phyloP scores from a whole-genome alignment of 805 yeast genomes.

The Candida ponderosae region DNA sequence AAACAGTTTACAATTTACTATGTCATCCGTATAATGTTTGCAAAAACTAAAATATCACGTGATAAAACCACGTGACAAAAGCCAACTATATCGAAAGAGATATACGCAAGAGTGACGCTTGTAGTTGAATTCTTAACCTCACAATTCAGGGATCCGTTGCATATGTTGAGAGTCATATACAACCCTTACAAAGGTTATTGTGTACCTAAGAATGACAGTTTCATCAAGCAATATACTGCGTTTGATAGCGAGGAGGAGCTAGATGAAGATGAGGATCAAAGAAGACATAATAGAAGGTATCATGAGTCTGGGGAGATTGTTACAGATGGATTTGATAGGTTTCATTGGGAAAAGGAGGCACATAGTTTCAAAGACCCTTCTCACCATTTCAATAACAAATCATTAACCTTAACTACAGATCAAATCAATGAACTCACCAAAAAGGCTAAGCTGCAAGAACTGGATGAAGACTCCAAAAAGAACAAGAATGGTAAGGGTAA shows the following conservation, averaged over 20 bases:
- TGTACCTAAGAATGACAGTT: slow-evolving; percentile 4
- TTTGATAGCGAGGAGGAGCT: too few species aligned
- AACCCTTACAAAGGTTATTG: slow-evolving; percentile 14
- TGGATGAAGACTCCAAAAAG: not conserved
- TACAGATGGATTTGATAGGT: slow-evolving; percentile 35
- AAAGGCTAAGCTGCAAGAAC: not conserved
- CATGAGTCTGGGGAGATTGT: not conserved
- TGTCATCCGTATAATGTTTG: too few species aligned
- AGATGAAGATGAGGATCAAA: too few species aligned
- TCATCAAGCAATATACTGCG: too few species aligned
- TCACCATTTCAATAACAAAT: slow-evolving; percentile 3
- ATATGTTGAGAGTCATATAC: not conserved
- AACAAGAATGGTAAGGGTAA: slow-evolving; percentile 8
- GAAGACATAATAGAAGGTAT: not conserved
- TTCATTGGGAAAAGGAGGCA: slow-evolving; percentile 26
- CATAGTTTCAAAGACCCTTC: slow-evolving; percentile 10
- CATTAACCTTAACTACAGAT: not conserved
- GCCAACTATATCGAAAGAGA: too few species aligned
- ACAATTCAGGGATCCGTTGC: too few species aligned
- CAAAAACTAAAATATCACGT: too few species aligned
- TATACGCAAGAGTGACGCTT: too few species aligned
- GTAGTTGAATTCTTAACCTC: too few species aligned
- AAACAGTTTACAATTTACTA: too few species aligned
- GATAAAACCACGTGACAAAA: too few species aligned
- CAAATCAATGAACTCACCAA: not conserved